Evolutionary conservation across 2,329 filamentous ascomycete species (phyloP).

Genomic region (Trematosphaeria pertusa): DNA sequence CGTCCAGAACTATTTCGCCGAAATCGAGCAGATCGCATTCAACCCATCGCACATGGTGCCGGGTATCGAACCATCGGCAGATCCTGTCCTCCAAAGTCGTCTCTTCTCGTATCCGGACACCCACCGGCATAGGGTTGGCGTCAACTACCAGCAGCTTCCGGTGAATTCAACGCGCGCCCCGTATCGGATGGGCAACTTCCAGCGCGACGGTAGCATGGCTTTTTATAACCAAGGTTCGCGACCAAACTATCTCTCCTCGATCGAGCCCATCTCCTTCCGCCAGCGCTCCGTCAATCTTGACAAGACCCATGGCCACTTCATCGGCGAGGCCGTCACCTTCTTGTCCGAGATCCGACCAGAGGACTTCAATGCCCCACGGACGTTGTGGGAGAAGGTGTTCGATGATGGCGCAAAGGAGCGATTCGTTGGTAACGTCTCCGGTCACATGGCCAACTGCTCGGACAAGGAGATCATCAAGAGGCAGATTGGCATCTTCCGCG

Average conservation of each 20-base stretch:
- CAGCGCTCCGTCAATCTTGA: conserved; percentile 55
- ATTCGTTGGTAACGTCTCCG: conserved; percentile 66
- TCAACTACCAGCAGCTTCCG: conserved; percentile 66
- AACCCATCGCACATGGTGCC: conserved; percentile 71
- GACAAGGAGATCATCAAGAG: conserved; percentile 68
- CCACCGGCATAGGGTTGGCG: conserved; percentile 63
- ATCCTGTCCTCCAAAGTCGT: conserved; percentile 72
- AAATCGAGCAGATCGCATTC: conserved; percentile 75
- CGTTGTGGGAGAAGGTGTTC: conserved; percentile 67
- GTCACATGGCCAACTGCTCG: conserved; percentile 66
- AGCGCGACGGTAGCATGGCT: conserved; percentile 75
- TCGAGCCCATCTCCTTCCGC: conserved; percentile 59
- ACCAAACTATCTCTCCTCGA: conserved; percentile 63
- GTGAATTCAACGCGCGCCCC: conserved; percentile 61
- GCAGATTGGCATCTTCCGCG: conserved; percentile 70
- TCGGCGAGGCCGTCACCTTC: conserved; percentile 58
- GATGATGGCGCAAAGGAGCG: conserved; percentile 64
- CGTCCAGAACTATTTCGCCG: conserved; percentile 67
- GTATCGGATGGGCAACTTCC: conserved; percentile 68
- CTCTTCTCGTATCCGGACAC: conserved; percentile 76
- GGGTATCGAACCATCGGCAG: conserved; percentile 72
- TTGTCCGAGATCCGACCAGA: conserved; percentile 60
- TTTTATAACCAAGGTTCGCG: conserved; percentile 69
- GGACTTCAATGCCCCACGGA: conserved; percentile 64
- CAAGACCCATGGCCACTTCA: conserved; percentile 60